phyloP scores from a whole-genome alignment of 352 stramenopile genomes.

The Globisporangium polare region DNA sequence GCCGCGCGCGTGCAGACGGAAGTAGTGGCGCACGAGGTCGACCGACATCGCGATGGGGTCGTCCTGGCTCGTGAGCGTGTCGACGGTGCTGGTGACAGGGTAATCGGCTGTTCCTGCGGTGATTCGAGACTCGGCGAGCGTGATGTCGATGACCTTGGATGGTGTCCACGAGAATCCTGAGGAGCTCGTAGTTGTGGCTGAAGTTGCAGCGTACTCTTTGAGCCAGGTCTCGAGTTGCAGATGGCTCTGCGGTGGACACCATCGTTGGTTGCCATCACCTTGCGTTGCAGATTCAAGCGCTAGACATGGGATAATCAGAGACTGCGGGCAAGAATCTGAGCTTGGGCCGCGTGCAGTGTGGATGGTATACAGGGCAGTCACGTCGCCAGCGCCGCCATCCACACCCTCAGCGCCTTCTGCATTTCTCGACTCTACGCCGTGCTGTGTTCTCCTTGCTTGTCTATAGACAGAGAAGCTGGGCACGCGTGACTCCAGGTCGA shows the following conservation, averaged over 20 bases:
- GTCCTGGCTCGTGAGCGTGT: background rate
- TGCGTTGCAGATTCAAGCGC: background rate
- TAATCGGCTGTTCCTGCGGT: background rate
- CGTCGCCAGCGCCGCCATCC: background rate
- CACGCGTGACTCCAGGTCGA: background rate
- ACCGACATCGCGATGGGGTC: background rate
- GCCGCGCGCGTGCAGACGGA: slow-evolving; percentile 1
- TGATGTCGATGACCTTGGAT: slow-evolving; percentile 7
- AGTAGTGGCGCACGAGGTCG: slow-evolving; percentile 7
- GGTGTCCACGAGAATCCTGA: background rate
- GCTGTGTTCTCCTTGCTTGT: background rate
- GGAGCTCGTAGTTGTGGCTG: background rate
- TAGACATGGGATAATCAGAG: background rate
- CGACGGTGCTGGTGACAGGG: background rate
- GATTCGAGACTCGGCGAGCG: slow-evolving; percentile 5
- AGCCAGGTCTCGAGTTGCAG: background rate
- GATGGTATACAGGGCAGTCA: background rate
- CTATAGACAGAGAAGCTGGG: background rate
- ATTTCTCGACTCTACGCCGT: background rate
- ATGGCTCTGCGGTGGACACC: slow-evolving; percentile 1
- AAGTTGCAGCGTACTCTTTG: background rate
- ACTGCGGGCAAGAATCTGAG: background rate
- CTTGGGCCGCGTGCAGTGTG: background rate
- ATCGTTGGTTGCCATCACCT: background rate
- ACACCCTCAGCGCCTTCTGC: background rate